Evolutionary conservation across 2,329 filamentous ascomycete species (phyloP).

Genomic region (Sclerotinia glacialis): DNA sequence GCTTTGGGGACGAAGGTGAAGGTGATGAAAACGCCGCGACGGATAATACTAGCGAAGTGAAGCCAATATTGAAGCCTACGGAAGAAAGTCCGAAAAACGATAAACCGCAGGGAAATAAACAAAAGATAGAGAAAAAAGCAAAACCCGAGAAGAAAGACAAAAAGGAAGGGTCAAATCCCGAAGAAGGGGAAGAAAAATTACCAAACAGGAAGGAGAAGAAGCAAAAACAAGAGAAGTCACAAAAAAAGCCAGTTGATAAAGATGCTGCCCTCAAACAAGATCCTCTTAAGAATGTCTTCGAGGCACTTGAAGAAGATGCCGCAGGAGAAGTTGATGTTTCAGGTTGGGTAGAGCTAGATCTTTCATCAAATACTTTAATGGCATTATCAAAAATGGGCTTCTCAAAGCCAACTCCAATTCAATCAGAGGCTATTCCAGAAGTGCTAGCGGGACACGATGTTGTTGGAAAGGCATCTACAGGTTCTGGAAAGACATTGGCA

Average conservation of each 20-base stretch:
- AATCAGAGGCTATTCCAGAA: slow-evolving; percentile 74
- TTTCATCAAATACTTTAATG: slow-evolving; percentile 69
- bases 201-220: slow-evolving; percentile 34
- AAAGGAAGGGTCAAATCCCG: slow-evolving; percentile 23
- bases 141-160: slow-evolving; percentile 24
- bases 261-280: slow-evolving; percentile 32
- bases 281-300: slow-evolving; percentile 34
- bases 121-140: slow-evolving; percentile 24
- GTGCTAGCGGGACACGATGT: slow-evolving; percentile 84
- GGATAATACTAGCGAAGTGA: slow-evolving; percentile 34
- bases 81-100: slow-evolving; percentile 20
- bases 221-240: slow-evolving; percentile 33
- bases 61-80: slow-evolving; percentile 30
- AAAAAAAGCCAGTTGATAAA: slow-evolving; percentile 32
- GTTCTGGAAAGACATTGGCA: slow-evolving; percentile 93
- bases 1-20: slow-evolving; percentile 38
- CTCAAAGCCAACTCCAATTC: slow-evolving; percentile 75
- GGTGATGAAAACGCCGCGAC: slow-evolving; percentile 40
- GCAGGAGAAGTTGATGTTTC: slow-evolving; percentile 69
- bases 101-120: neutral
- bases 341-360: slow-evolving; percentile 70
- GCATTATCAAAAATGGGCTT: slow-evolving; percentile 80
- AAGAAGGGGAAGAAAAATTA: slow-evolving; percentile 29
- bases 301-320: slow-evolving; percentile 52
- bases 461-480: slow-evolving; percentile 92